Evolutionary conservation across 2,329 filamentous ascomycete genomes (phyloP).

Genomic region (Dothideomycetes sp.): DNA sequence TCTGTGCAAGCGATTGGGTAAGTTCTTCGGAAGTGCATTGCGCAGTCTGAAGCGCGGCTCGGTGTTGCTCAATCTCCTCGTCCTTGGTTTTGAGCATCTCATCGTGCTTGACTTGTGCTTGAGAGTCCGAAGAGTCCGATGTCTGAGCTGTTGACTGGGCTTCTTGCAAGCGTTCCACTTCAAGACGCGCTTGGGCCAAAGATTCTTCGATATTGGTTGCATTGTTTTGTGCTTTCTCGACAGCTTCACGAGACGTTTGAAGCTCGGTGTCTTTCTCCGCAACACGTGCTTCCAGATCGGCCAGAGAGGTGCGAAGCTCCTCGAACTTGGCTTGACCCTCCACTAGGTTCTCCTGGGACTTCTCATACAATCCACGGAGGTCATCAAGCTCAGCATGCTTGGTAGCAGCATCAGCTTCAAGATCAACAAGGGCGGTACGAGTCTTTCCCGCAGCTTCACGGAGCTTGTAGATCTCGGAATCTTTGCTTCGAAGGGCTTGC

Average conservation of each 20-base stretch:
- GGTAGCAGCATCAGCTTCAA: not conserved
- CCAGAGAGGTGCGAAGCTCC: constrained; percentile 1
- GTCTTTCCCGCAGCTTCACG: constrained; percentile 4
- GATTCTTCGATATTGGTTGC: not conserved
- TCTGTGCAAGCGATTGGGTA: constrained; percentile 1
- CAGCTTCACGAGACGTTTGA: not conserved
- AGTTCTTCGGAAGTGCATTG: constrained; percentile 2
- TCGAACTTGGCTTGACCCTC: constrained; percentile 1
- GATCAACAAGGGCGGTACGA: constrained; percentile 3
- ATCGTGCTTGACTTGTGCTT: constrained; percentile 8
- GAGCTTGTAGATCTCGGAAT: constrained; percentile 8
- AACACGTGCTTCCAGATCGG: not conserved
- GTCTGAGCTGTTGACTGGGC: not conserved
- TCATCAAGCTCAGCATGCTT: constrained; percentile 2
- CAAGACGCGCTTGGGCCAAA: not conserved
- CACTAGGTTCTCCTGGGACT: not conserved
- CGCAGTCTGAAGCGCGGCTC: constrained; percentile 6
- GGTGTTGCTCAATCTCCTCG: constrained; percentile 13
- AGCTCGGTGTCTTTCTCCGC: not conserved
- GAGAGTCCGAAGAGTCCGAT: not conserved
- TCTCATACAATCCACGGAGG: not conserved
- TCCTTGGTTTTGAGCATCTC: constrained; percentile 7
- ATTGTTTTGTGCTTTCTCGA: constrained; percentile 4
- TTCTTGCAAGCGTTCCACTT: not conserved
- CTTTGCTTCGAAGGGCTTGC: constrained; percentile 4